Evolutionary conservation across 1,284 basidiomycete species (phyloP), one percentile per base, ranked within the genome.

Genomic region (Pascua guehoae): DNA sequence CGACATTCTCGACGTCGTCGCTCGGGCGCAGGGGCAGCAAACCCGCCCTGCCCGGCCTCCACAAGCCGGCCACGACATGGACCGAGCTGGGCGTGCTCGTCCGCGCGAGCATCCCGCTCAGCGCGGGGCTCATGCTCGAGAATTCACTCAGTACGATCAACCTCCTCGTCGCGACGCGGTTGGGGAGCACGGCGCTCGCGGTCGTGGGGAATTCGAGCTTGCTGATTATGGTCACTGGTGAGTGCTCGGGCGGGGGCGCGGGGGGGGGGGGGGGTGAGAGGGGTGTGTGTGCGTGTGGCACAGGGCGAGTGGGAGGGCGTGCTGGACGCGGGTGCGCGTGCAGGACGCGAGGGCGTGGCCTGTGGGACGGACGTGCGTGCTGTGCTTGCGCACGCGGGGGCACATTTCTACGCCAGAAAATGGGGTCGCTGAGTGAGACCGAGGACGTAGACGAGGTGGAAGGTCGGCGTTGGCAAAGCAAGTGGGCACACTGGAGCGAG

Each of bases 191-290:
- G 5, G 66, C 64, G 39, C 65, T 74, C 3, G 65, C 65, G 8
- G 66, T 67, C 0, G 64, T 64, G 10, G 71, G 71, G 2, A 66
- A 68, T 44, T 64, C 67, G n/a, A 67, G 56, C 7, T 57, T 67
- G 49, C 45, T 71, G 10, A 61, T 66, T 37, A 65, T 68, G 56
- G 66, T 72, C 14, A 67, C 67, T 36, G 63, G 60, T 51, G 57
- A 64, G 61, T 64, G 49, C 2, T 2, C 7, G 16, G 12, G 14
- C n/a, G 37, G 24, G 17, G 15, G 32, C 32, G 24, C 12, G 5
- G 45, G 9, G 45, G 45, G 5, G 14, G 8, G 15, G n/a, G 24
- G 41, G 14, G 40, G 12, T n/a, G 32, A 24, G 47, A n/a, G 18
- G 12, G 17, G 15, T 47, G 1, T 12, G 18, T 12, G 17, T 12